Evolutionary conservation across 1,139 yeast species (phyloP).

Genomic region (Lodderomyces pseudojiufengensis): DNA sequence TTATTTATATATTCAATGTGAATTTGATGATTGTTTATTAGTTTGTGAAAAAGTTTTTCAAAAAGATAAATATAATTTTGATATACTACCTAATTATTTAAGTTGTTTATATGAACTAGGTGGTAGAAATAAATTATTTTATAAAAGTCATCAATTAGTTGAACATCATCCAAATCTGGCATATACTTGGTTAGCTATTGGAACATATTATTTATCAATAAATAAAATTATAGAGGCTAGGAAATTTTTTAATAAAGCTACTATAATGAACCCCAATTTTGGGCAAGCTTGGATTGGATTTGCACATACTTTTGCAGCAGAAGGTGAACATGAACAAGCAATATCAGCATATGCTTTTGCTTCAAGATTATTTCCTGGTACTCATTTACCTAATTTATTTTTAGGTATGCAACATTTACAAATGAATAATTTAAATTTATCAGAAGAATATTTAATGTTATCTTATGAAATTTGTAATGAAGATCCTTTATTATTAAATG

Average conservation of each 20-base stretch:
- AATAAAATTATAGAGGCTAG: constrained; percentile 79
- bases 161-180: constrained; percentile 81
- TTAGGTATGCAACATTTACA: constrained; percentile 95
- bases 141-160: constrained; percentile 81
- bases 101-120: constrained; percentile 85
- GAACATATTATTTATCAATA: constrained; percentile 79
- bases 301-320: constrained; percentile 96
- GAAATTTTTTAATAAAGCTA: constrained; percentile 83
- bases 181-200: constrained; percentile 90
- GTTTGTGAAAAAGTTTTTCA: constrained; percentile 65
- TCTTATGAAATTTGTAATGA: constrained; percentile 74
- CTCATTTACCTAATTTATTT: constrained; percentile 85
- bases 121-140: constrained; percentile 74
- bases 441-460: constrained; percentile 80
- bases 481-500: constrained; percentile 87
- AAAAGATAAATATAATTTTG: constrained; percentile 67
- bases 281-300: constrained; percentile 98
- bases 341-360: constrained; percentile 97
- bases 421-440: constrained; percentile 75
- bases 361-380: constrained; percentile 88
- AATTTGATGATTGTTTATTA: constrained; percentile 70
- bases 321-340: constrained; percentile 98
- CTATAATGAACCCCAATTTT: constrained; percentile 82
- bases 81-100: constrained; percentile 74
- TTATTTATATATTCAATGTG: constrained; percentile 69